These are phyloP conservation scores for Komagataella ulmi DNA, from an alignment of 805 yeast species.

Conservation along the genomic window DNA sequence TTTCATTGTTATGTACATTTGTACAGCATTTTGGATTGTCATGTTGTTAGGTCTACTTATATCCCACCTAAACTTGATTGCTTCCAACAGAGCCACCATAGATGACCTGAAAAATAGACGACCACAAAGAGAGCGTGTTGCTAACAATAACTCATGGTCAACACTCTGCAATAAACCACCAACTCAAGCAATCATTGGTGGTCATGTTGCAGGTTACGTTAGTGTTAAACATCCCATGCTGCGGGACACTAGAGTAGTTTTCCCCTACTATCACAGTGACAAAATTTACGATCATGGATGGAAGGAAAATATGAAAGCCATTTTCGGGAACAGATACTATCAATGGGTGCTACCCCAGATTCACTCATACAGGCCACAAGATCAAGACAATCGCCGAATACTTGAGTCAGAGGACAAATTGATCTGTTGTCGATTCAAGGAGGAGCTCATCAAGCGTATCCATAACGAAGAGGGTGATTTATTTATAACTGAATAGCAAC, in stretches of 20 bases:
- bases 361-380: not conserved
- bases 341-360: not conserved
- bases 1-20: slow-evolving; percentile 30
- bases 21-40: slow-evolving; percentile 29
- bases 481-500: not conserved
- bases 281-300: not conserved
- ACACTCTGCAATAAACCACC: not conserved
- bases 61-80: slow-evolving; percentile 31
- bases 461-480: not conserved
- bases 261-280: slow-evolving; percentile 6
- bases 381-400: not conserved
- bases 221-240: slow-evolving; percentile 22
- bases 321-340: not conserved
- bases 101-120: slow-evolving; percentile 31
- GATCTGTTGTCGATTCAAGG: not conserved
- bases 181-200: not conserved
- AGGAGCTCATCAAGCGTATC: not conserved
- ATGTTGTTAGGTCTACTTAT: slow-evolving; percentile 26
- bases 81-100: slow-evolving; percentile 38
- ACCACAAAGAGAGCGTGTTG: slow-evolving; percentile 5
- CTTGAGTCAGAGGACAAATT: not conserved
- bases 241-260: slow-evolving; percentile 21
- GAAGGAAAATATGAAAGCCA: not conserved
- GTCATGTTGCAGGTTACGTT: slow-evolving; percentile 20
- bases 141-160: not conserved